Conservation (phyloP, 108 stramenopile species). For the Conticribra guillardii region DNA sequence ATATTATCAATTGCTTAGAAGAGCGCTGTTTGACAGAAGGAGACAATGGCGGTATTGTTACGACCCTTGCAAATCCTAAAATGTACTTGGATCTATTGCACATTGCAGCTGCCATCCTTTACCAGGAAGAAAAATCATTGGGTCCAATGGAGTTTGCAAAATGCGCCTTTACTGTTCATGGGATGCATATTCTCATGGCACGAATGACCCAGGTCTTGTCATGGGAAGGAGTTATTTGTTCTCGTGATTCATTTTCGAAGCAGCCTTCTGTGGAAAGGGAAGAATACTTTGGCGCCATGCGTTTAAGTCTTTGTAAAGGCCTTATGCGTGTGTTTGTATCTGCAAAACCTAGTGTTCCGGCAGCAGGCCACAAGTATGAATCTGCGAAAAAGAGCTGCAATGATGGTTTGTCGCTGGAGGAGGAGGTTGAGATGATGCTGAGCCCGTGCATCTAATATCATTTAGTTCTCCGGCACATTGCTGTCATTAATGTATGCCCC, state of each 20-base stretch:
- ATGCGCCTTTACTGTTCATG: slow-evolving; percentile 63
- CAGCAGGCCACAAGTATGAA: too few species aligned
- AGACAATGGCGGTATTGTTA: slow-evolving; percentile 50
- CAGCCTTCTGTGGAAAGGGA: slow-evolving; percentile 16
- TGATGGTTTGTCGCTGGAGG: not conserved
- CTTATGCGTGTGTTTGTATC: slow-evolving; percentile 65
- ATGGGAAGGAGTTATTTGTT: slow-evolving; percentile 27
- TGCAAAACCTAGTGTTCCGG: too few species aligned
- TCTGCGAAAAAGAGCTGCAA: too few species aligned
- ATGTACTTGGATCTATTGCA: slow-evolving; percentile 63
- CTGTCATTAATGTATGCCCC: too few species aligned
- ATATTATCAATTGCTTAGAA: slow-evolving; percentile 68
- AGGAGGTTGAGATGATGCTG: not conserved
- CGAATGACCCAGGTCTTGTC: slow-evolving; percentile 52
- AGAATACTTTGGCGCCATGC: slow-evolving; percentile 38
- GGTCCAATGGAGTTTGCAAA: slow-evolving; percentile 41
- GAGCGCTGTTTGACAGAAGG: slow-evolving; percentile 55
- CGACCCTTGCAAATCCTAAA: slow-evolving; percentile 53
- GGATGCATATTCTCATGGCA: slow-evolving; percentile 72
- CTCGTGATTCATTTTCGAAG: slow-evolving; percentile 1
- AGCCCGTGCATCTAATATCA: not conserved
- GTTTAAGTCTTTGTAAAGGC: slow-evolving; percentile 61
- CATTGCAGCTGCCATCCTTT: slow-evolving; percentile 53
- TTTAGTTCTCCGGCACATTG: too few species aligned
- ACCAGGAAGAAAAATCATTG: slow-evolving; percentile 35